Percentiles rank a stretch among this genome's conserved stretches.
These are phyloP conservation scores for Penicillium aurantiogriseum DNA, from an alignment of 2,329 filamentous ascomycete genomes.

Conservation along the genomic window DNA sequence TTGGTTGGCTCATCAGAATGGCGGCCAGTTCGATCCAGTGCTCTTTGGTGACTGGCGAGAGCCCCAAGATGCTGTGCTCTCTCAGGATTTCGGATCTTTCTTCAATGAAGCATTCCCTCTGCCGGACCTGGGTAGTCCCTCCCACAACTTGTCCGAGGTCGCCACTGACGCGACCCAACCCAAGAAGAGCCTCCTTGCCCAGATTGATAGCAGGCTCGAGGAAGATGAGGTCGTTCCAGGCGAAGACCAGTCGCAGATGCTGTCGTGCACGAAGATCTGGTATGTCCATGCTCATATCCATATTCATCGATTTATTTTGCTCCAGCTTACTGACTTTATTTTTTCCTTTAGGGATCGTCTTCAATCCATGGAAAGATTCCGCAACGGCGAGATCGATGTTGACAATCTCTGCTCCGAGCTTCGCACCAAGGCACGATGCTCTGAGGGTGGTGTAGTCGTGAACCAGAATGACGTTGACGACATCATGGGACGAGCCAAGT, in stretches of 20 bases:
- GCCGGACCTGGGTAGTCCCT: constrained; percentile 74
- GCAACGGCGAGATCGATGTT: constrained; percentile 87
- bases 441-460: constrained; percentile 81
- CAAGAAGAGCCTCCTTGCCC: constrained; percentile 71
- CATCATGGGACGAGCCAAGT: constrained; percentile 56
- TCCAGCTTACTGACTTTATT: constrained; percentile 42
- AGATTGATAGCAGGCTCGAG: constrained; percentile 69
- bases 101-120: constrained; percentile 75
- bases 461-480: constrained; percentile 84
- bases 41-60: constrained; percentile 92
- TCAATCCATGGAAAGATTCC: constrained; percentile 81
- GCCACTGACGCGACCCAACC: constrained; percentile 30
- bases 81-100: constrained; percentile 69
- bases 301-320: too few relatives aligned
- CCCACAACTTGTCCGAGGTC: constrained; percentile 57
- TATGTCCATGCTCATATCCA: constrained; percentile 51
- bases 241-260: constrained; percentile 60
- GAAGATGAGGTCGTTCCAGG: constrained; percentile 67
- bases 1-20: constrained; percentile 76
- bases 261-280: constrained; percentile 93
- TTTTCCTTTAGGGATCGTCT: constrained; percentile 73
- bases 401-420: constrained; percentile 90
- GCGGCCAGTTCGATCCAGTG: constrained; percentile 83
- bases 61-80: constrained; percentile 75
- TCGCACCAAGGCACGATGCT: constrained; percentile 93